phyloP scores from a whole-genome alignment of 2,329 filamentous ascomycete species.

The Exophiala calicioides region DNA sequence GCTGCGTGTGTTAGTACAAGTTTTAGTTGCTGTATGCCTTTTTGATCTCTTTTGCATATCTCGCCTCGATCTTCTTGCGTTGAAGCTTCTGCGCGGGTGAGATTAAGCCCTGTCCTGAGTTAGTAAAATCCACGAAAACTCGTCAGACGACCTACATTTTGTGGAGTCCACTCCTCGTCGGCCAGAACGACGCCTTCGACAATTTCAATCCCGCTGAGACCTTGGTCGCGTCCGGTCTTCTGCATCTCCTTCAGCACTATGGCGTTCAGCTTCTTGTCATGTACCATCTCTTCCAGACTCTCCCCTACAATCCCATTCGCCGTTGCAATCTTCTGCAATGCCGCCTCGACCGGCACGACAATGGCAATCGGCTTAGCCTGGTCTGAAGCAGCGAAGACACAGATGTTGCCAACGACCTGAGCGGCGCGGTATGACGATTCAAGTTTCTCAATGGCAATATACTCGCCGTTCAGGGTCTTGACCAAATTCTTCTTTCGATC shows the following conservation, averaged over 20 bases:
- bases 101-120: constrained; percentile 55
- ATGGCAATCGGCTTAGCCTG: constrained; percentile 80
- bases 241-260: constrained; percentile 72
- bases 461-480: constrained; percentile 93
- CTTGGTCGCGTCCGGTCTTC: constrained; percentile 63
- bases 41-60: constrained; percentile 63
- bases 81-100: constrained; percentile 74
- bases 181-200: constrained; percentile 74
- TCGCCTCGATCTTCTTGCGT: constrained; percentile 65
- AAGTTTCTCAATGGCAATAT: constrained; percentile 94
- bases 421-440: constrained; percentile 85
- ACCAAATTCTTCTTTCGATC: constrained; percentile 98
- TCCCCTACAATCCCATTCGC: constrained; percentile 65
- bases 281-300: constrained; percentile 66
- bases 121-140: constrained; percentile 1
- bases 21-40: constrained; percentile 53
- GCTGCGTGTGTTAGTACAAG: background rate
- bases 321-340: constrained; percentile 57
- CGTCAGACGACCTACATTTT: constrained; percentile 58
- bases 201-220: constrained; percentile 70
- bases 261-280: constrained; percentile 64
- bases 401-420: constrained; percentile 79
- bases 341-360: constrained; percentile 64
- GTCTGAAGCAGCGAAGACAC: constrained; percentile 76
- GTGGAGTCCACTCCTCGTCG: constrained; percentile 85